Evolutionary conservation across 805 yeast species (phyloP).

Genomic region (Kodamaea leandrae): DNA sequence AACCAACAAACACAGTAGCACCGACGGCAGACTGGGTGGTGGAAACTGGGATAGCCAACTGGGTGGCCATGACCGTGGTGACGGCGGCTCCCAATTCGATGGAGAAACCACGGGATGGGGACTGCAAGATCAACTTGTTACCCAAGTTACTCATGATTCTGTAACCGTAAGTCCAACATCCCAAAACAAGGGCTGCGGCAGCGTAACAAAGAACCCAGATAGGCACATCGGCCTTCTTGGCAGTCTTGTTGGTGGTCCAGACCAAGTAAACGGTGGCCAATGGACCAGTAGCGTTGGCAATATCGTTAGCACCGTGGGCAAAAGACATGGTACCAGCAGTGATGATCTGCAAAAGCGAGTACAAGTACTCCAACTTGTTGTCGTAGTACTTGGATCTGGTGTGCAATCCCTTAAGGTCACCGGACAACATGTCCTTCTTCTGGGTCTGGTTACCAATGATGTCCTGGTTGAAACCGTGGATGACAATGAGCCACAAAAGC

Average conservation of each 20-base stretch:
- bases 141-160: slow-evolving; percentile 69
- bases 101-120: slow-evolving; percentile 75
- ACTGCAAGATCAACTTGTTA: slow-evolving; percentile 69
- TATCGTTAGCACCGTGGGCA: slow-evolving; percentile 81
- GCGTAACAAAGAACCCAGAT: slow-evolving; percentile 69
- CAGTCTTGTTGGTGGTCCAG: slow-evolving; percentile 52
- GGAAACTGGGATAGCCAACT: slow-evolving; percentile 67
- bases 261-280: slow-evolving; percentile 60
- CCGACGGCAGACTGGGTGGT: slow-evolving; percentile 81
- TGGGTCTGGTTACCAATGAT: slow-evolving; percentile 50
- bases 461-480: slow-evolving; percentile 66
- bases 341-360: slow-evolving; percentile 64
- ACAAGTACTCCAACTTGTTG: slow-evolving; percentile 65
- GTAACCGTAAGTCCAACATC: slow-evolving; percentile 71
- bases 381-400: slow-evolving; percentile 62
- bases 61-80: slow-evolving; percentile 73
- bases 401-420: slow-evolving; percentile 51
- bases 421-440: slow-evolving; percentile 39
- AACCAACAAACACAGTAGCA: slow-evolving; percentile 72
- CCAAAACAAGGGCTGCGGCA: slow-evolving; percentile 64
- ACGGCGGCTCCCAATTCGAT: slow-evolving; percentile 78
- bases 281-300: slow-evolving; percentile 77
- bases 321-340: slow-evolving; percentile 80
- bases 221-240: slow-evolving; percentile 57
- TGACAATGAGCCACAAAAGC: slow-evolving; percentile 46